These are phyloP conservation scores for Persicaria maculosa DNA, from an alignment of 148 eudicot species.

Conservation along the genomic window DNA sequence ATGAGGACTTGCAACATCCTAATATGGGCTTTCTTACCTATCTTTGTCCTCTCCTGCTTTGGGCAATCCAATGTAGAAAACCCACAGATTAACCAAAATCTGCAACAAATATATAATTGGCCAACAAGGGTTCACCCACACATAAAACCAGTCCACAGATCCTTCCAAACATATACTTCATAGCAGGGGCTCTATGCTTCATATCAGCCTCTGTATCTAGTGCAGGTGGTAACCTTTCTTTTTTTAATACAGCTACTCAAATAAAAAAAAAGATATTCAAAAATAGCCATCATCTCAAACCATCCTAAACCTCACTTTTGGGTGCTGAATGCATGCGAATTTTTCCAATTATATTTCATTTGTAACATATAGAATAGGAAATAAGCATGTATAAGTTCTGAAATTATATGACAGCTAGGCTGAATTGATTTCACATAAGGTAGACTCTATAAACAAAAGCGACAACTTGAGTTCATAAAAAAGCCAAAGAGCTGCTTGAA, in stretches of 20 bases:
- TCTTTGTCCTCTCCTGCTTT: conserved; percentile 15
- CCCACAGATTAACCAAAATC: conserved; percentile 15
- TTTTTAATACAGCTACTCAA: neutral
- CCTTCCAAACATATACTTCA: conserved; percentile 10
- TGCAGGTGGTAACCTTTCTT: conserved; percentile 38
- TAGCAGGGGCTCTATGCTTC: conserved; percentile 41
- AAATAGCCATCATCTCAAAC: neutral
- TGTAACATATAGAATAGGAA: neutral
- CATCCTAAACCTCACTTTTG: no score
- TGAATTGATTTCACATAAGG: neutral
- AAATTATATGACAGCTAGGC: neutral
- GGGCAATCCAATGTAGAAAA: conserved; percentile 17
- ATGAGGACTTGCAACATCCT: conserved; percentile 14
- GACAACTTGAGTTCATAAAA: neutral
- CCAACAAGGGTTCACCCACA: neutral
- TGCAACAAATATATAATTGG: neutral
- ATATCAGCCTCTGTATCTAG: conserved; percentile 48
- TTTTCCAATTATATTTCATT: no score
- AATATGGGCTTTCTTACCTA: conserved; percentile 11
- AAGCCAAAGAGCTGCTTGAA: neutral
- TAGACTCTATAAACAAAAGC: neutral
- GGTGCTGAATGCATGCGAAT: no score
- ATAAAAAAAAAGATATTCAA: neutral
- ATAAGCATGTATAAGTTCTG: neutral
- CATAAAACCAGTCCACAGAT: neutral